These are phyloP conservation scores for Endocarpon pusillum DNA, from an alignment of 495 filamentous ascomycete species.

Conservation along the genomic window DNA sequence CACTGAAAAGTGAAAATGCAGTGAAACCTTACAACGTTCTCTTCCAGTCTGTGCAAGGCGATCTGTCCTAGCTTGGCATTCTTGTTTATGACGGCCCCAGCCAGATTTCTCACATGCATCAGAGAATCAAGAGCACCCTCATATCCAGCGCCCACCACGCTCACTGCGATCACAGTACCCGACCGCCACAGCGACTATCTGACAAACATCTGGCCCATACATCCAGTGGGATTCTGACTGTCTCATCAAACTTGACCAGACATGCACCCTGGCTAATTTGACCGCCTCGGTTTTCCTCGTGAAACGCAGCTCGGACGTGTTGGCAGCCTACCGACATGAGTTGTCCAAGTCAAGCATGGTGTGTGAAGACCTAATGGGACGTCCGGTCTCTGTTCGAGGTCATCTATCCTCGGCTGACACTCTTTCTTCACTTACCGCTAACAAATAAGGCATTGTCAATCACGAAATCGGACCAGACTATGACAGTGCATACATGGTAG, in stretches of 20 bases:
- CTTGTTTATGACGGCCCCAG: slow-evolving; percentile 16
- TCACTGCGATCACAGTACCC: slow-evolving; percentile 19
- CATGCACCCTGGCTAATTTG: slow-evolving; percentile 19
- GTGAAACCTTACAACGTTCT: slow-evolving; percentile 22
- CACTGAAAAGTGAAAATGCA: slow-evolving; percentile 21
- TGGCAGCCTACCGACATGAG: slow-evolving; percentile 16
- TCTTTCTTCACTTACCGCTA: too few relatives aligned
- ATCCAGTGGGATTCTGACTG: slow-evolving; percentile 20
- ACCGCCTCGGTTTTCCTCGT: slow-evolving; percentile 4
- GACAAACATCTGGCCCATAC: slow-evolving; percentile 23
- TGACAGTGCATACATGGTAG: too few relatives aligned
- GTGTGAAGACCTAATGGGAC: slow-evolving; percentile 19
- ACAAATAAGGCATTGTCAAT: too few relatives aligned
- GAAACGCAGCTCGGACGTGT: slow-evolving; percentile 13
- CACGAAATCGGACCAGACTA: too few relatives aligned
- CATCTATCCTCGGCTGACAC: too few relatives aligned
- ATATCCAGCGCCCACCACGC: slow-evolving; percentile 31
- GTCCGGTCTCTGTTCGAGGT: too few relatives aligned
- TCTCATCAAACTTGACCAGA: slow-evolving; percentile 31
- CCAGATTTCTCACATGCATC: slow-evolving; percentile 23
- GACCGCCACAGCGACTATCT: slow-evolving; percentile 25
- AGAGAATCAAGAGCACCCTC: slow-evolving; percentile 27
- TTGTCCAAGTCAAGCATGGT: slow-evolving; percentile 30
- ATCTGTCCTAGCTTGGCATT: slow-evolving; percentile 28
- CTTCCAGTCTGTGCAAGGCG: slow-evolving; percentile 20